Evolutionary conservation across 495 filamentous ascomycete genomes (phyloP).

Genomic region (Neurospora discreta): DNA sequence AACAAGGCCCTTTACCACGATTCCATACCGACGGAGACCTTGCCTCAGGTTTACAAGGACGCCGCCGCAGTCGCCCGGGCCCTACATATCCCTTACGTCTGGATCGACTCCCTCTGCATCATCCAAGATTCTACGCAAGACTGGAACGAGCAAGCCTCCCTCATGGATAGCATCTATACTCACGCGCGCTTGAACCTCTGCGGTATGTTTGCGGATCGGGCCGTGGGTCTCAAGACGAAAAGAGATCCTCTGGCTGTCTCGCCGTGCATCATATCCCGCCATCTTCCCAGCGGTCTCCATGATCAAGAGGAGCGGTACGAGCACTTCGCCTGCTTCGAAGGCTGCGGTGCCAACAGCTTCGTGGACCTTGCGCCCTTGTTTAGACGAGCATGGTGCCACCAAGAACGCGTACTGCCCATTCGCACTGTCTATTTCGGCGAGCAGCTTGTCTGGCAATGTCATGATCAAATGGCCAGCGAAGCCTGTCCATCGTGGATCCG

Average conservation of each 20-base stretch:
- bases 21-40: too few relatives aligned
- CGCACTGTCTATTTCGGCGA: not conserved
- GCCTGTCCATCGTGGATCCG: not conserved
- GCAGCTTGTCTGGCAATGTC: not conserved
- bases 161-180: too few relatives aligned
- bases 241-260: not conserved
- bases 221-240: not conserved
- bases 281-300: not conserved
- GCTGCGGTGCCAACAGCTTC: not conserved
- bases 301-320: not conserved
- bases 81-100: too few relatives aligned
- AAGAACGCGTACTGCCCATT: not conserved
- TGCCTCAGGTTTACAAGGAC: too few relatives aligned
- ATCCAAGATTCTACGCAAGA: too few relatives aligned
- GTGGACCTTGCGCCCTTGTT: not conserved
- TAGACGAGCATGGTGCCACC: not conserved
- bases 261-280: not conserved
- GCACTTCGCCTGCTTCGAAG: not conserved
- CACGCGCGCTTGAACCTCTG: not conserved
- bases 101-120: too few relatives aligned
- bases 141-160: too few relatives aligned
- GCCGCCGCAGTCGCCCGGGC: too few relatives aligned
- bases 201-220: not conserved
- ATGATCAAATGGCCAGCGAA: not conserved
- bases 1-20: too few relatives aligned